These are phyloP conservation scores for Corinectria fuckeliana DNA, from an alignment of 2,329 filamentous ascomycete species.

Conservation along the genomic window DNA sequence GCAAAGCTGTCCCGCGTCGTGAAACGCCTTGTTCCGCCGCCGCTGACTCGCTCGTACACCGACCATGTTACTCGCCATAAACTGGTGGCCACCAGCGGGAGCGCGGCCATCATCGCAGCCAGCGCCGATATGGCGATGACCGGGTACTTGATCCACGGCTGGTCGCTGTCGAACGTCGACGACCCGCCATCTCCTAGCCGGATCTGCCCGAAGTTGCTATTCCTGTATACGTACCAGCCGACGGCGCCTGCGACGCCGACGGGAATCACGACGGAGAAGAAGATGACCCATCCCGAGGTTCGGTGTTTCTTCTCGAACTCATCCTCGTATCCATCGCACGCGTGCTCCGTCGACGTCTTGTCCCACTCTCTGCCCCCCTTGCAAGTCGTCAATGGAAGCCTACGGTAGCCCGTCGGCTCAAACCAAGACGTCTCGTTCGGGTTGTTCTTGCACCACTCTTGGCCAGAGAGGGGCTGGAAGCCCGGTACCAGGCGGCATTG, in stretches of 20 bases:
- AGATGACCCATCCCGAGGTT: slow-evolving; percentile 75
- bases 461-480: slow-evolving; percentile 62
- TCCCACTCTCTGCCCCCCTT: slow-evolving; percentile 77
- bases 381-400: slow-evolving; percentile 90
- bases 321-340: slow-evolving; percentile 80
- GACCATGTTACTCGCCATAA: slow-evolving; percentile 71
- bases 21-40: slow-evolving; percentile 71
- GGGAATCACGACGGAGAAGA: slow-evolving; percentile 84
- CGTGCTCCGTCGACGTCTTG: slow-evolving; percentile 58
- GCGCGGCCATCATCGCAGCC: slow-evolving; percentile 63
- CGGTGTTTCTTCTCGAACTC: slow-evolving; percentile 78
- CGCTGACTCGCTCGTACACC: slow-evolving; percentile 57
- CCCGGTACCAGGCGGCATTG: slow-evolving; percentile 80
- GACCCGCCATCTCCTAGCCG: slow-evolving; percentile 74
- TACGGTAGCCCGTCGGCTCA: slow-evolving; percentile 85
- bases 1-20: slow-evolving; percentile 91
- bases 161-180: slow-evolving; percentile 68
- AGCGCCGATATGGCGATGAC: slow-evolving; percentile 73
- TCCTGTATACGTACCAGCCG: slow-evolving; percentile 85
- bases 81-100: slow-evolving; percentile 75
- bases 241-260: slow-evolving; percentile 72
- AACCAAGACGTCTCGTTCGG: slow-evolving; percentile 79
- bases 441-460: slow-evolving; percentile 62
- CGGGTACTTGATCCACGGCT: slow-evolving; percentile 81
- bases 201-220: slow-evolving; percentile 92